phyloP scores from a whole-genome alignment of 331 rosid species.

The Quercus tomentella region DNA sequence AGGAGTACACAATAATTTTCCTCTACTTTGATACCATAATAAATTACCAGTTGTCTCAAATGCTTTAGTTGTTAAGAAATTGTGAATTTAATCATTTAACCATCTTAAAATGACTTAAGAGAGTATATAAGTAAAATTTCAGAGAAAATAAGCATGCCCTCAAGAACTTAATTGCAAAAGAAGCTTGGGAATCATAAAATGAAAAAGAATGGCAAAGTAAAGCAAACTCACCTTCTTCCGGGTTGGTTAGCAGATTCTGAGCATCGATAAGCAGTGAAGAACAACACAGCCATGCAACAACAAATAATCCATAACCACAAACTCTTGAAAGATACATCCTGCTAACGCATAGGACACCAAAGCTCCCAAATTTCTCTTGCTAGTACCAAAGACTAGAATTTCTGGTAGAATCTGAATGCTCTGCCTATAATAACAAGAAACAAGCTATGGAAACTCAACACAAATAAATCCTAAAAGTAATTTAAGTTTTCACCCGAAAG shows the following conservation, averaged over 20 bases:
- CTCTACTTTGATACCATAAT: too few species aligned
- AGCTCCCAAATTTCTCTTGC: constrained; percentile 17
- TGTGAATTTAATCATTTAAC: too few species aligned
- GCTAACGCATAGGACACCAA: constrained; percentile 18
- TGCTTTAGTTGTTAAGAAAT: too few species aligned
- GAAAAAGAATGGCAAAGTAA: background rate
- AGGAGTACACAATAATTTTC: too few species aligned
- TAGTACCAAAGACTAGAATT: constrained; percentile 9
- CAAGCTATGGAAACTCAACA: too few species aligned
- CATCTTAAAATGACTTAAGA: too few species aligned
- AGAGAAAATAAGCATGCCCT: background rate
- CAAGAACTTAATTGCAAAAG: constrained; percentile 5
- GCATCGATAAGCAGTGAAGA: constrained; percentile 33
- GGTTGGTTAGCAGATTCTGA: constrained; percentile 24
- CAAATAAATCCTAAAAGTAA: too few species aligned
- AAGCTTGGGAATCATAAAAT: background rate
- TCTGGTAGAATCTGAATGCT: background rate
- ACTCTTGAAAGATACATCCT: constrained; percentile 49
- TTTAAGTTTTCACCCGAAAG: too few species aligned
- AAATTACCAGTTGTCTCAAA: too few species aligned
- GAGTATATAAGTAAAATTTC: too few species aligned
- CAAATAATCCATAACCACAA: constrained; percentile 25
- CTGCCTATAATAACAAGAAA: too few species aligned
- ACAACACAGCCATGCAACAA: constrained; percentile 44
- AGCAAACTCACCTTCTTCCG: constrained; percentile 50